Conservation (phyloP, 805 yeast species). For the Kodamaea hsintzibuensis region DNA sequence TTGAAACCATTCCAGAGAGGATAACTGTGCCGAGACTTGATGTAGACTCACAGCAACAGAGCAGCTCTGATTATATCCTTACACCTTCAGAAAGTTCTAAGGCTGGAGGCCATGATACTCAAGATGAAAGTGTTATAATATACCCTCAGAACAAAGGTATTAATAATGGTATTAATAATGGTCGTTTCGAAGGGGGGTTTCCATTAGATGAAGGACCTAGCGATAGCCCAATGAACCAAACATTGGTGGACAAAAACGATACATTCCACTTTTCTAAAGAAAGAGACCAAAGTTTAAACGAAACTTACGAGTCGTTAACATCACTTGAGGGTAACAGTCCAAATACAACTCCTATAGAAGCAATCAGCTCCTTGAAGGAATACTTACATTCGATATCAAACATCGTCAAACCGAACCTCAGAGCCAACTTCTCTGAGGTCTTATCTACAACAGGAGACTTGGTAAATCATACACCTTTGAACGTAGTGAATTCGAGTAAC, state of each 20-base stretch:
- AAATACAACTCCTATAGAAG: conserved; percentile 13
- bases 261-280: conserved; percentile 6
- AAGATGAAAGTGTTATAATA: neutral
- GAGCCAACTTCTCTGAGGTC: conserved; percentile 16
- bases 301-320: conserved; percentile 18
- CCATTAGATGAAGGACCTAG: neutral
- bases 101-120: neutral
- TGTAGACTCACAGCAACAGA: neutral
- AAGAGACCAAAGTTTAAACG: conserved; percentile 13
- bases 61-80: neutral
- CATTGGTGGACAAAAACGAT: conserved; percentile 6
- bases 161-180: neutral
- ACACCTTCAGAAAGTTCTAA: neutral
- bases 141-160: too few relatives aligned
- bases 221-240: conserved; percentile 5
- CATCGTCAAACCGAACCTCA: conserved; percentile 11
- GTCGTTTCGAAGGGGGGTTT: neutral
- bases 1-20: neutral
- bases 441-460: conserved; percentile 15
- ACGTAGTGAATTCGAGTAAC: conserved; percentile 12
- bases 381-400: conserved; percentile 16
- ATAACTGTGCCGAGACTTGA: neutral
- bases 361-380: conserved; percentile 16
- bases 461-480: conserved; percentile 14
- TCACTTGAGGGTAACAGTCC: conserved; percentile 8